These are phyloP conservation scores for Primulina tabacum DNA, from an alignment of 257 asterid species.

Conservation along the genomic window DNA sequence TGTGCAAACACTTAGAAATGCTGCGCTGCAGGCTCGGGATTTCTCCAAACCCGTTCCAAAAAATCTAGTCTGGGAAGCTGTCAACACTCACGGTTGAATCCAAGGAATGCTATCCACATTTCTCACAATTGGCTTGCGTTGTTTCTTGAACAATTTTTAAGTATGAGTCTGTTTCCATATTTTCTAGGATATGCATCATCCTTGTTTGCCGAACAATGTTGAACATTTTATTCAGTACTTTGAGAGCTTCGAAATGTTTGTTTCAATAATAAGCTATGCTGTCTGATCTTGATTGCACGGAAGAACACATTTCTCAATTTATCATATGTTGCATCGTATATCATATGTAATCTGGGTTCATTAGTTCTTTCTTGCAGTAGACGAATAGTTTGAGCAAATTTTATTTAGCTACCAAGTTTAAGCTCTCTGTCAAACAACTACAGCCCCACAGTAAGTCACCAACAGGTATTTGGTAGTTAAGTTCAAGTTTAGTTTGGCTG, in stretches of 20 bases:
- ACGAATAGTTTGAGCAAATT: no score
- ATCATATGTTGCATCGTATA: no score
- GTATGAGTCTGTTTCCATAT: background rate
- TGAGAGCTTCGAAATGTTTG: background rate
- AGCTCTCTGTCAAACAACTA: no score
- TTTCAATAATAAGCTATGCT: background rate
- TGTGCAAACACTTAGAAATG: conserved; percentile 40
- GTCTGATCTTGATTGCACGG: background rate
- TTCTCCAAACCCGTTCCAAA: conserved; percentile 53
- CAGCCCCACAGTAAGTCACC: no score
- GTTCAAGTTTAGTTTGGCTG: no score
- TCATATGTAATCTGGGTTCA: background rate
- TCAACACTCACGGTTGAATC: conserved; percentile 71
- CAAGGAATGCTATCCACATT: background rate
- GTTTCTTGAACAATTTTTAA: background rate
- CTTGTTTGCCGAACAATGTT: background rate
- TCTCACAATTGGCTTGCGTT: background rate
- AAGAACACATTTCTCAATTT: background rate
- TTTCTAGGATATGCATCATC: background rate
- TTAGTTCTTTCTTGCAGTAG: background rate
- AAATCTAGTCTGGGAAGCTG: conserved; percentile 89
- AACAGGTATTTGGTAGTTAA: no score
- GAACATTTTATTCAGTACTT: background rate
- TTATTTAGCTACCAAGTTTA: no score
- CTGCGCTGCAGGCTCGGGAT: conserved; percentile 86